phyloP scores from a whole-genome alignment of 768 basidiomycete species.

The Psilocybe tampanensis region DNA sequence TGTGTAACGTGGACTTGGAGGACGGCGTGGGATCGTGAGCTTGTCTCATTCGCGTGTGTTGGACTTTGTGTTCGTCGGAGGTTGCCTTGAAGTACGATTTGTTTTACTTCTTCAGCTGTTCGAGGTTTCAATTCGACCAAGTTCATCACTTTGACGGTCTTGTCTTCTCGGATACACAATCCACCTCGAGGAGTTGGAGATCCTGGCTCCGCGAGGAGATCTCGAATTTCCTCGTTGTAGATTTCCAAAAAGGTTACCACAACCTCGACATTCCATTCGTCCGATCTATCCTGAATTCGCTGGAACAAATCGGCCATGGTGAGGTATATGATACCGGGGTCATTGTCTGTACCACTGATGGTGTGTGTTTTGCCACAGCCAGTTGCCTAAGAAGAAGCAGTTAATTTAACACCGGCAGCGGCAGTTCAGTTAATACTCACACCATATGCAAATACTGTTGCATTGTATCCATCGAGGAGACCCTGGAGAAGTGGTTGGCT shows the following conservation, averaged over 20 bases:
- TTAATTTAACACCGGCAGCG: background rate
- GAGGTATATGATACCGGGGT: constrained; percentile 94
- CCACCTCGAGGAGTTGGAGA: constrained; percentile 71
- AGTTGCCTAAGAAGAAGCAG: constrained; percentile 70
- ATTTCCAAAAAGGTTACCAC: constrained; percentile 97
- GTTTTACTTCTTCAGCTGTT: constrained; percentile 91
- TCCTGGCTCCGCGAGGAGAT: constrained; percentile 83
- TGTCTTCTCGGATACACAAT: constrained; percentile 93
- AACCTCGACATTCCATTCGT: constrained; percentile 86
- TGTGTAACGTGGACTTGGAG: constrained; percentile 94
- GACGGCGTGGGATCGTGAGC: constrained; percentile 97
- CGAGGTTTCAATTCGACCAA: constrained; percentile 81
- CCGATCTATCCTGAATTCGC: constrained; percentile 84
- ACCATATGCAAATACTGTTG: constrained; percentile 98
- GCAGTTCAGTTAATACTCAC: constrained; percentile 49
- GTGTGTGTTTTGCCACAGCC: constrained; percentile 99
- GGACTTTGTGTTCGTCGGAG: constrained; percentile 87
- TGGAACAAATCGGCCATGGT: constrained; percentile 98
- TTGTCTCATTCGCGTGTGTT: constrained; percentile 95
- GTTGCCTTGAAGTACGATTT: constrained; percentile 91
- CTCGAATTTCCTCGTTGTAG: constrained; percentile 98
- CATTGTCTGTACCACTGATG: constrained; percentile 86
- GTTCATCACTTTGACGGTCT: constrained; percentile 86
- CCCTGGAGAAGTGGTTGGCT: constrained; percentile 84
- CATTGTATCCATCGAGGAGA: constrained; percentile 92